Percentiles rank a stretch among this genome's conserved stretches.
Conservation (phyloP, 2,329 filamentous ascomycete genomes). For the Neoarthrinium moseri region DNA sequence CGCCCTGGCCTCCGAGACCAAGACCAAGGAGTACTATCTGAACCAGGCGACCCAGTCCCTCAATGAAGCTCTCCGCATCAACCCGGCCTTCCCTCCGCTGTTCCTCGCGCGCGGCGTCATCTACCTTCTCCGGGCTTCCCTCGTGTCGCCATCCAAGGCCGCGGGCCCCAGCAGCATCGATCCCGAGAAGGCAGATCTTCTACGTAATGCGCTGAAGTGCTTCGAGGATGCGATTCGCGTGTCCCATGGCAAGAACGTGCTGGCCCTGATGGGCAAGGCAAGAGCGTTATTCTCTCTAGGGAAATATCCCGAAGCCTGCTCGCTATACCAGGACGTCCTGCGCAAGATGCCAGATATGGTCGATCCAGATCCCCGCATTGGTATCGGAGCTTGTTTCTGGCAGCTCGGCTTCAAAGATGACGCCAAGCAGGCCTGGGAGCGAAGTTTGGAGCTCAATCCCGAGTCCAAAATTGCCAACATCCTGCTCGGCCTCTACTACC, state of each 20-base stretch:
- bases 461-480: constrained; percentile 89
- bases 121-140: constrained; percentile 81
- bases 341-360: constrained; percentile 81
- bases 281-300: constrained; percentile 83
- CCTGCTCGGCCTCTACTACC: constrained; percentile 83
- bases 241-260: constrained; percentile 83
- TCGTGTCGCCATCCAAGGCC: constrained; percentile 72
- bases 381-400: constrained; percentile 97
- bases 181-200: constrained; percentile 72
- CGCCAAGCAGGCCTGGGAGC: constrained; percentile 86
- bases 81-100: constrained; percentile 86
- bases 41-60: constrained; percentile 86
- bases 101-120: constrained; percentile 90
- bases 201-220: constrained; percentile 84
- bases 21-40: constrained; percentile 91
- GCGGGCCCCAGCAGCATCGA: constrained; percentile 62
- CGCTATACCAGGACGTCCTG: constrained; percentile 83
- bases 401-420: constrained; percentile 92
- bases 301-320: constrained; percentile 79
- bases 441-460: constrained; percentile 75
- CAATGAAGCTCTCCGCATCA: constrained; percentile 94
- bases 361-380: constrained; percentile 93
- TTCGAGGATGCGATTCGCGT: constrained; percentile 91
- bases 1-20: constrained; percentile 65
- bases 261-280: constrained; percentile 88